phyloP scores from a whole-genome alignment of 805 yeast species.

The Wickerhamiella azyma region DNA sequence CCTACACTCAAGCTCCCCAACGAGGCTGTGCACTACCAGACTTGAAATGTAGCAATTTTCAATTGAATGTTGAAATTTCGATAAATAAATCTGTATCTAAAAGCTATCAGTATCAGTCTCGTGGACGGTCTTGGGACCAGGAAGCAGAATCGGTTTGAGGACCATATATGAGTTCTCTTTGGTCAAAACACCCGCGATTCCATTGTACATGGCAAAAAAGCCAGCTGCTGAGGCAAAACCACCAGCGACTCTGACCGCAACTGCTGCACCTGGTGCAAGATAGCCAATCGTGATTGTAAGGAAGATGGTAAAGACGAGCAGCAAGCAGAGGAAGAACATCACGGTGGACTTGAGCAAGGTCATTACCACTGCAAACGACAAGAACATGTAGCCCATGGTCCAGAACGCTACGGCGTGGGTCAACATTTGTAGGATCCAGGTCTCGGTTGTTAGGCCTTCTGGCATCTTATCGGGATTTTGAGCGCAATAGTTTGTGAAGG shows the following conservation, averaged over 20 bases:
- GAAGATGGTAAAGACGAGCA: constrained; percentile 40
- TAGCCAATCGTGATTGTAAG: constrained; percentile 40
- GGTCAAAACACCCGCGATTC: constrained; percentile 49
- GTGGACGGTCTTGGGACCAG: constrained; percentile 17
- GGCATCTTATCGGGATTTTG: constrained; percentile 3
- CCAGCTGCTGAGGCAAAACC: constrained; percentile 44
- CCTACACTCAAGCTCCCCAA: no score
- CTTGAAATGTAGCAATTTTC: no score
- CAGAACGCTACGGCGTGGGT: constrained; percentile 22
- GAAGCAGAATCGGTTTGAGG: constrained; percentile 37
- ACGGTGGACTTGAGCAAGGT: constrained; percentile 52
- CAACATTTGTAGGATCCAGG: constrained; percentile 17
- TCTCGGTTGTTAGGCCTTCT: constrained; percentile 19
- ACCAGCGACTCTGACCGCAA: constrained; percentile 45
- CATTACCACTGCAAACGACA: constrained; percentile 55
- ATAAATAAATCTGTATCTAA: no score
- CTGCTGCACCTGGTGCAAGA: constrained; percentile 29
- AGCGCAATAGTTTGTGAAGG: background rate
- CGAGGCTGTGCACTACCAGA: no score
- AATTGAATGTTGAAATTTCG: no score
- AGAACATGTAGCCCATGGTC: constrained; percentile 44
- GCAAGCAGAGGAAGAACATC: constrained; percentile 44
- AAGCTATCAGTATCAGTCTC: background rate
- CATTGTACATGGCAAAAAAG: constrained; percentile 48
- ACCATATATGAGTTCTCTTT: constrained; percentile 44